Evolutionary conservation across 768 basidiomycete species (phyloP), one percentile per base, ranked within the genome.

Genomic region (Tricholoma bakamatsutake): DNA sequence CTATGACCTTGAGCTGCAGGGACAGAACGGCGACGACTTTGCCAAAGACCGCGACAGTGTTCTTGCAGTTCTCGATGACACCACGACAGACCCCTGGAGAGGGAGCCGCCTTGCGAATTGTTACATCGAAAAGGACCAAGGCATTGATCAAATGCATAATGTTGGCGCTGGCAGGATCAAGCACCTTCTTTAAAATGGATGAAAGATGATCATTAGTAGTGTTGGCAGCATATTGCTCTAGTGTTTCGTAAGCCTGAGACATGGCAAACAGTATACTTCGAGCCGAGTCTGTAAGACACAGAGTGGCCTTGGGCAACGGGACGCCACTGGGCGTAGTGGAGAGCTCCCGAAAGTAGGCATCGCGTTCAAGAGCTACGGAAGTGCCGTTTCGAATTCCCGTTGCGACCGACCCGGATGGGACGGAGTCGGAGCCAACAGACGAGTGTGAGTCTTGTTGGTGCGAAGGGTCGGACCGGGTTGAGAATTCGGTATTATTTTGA

Each of bases 341-440:
- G 21, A 96, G 76, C n/a, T 94, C 85, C 35, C 88, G 87, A 73
- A 99, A 99, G 71, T 99, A 98, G 1, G 92, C 90, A 64, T 93
- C 89, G 21, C 90, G 83, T 64, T 95, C 91, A 3, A 82, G 79
- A 40, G 92, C 84, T 70, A 89, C 83, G 4, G 84, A 77, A 17
- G 82, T 80, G 3, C 79, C 73, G 1, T 76, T 69, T 42, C 73
- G 75, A 2, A 31, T 30, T 48, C 28, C 46, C 24, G 15, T 15
- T 47, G 28, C 30, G 27, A 46, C 5, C 45, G 45, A 30, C 46
- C 13, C n/a, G 55, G 64, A 54, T 56, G 65, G 55, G 54, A 58
- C 60, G 45, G 33, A 50, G 51, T 59, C 55, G 39, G 69, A 67
- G 51, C 64, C 66, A 43, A 66, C 63, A 3, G 72, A 73, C 40